Base-by-base conservation (phyloP, 257 asterid genomes). In the Linaria vulgaris region DNA sequence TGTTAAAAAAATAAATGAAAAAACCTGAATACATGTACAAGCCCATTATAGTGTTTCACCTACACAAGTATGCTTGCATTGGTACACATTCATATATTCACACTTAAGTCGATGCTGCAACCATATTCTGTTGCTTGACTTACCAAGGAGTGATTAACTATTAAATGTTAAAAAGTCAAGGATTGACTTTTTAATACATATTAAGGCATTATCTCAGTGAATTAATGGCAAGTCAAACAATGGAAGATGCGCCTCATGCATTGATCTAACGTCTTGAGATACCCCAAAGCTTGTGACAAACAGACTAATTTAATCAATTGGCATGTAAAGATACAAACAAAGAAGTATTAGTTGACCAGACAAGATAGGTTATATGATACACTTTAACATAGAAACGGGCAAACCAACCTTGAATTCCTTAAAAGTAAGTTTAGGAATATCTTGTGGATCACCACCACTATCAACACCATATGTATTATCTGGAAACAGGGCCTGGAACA, bases 371-470 rank as follows among this genome's bases (percentile, higher is more conserved):
- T 45, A 41, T 27, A 46, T 6, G 46, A 41, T n/a, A 50, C 11
- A 22, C 19, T 58, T n/a, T 23, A 56, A 27, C 2, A 9, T 12
- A 2, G 34, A 24, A 41, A 39, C 9, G 1, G 17, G 59, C 48
- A 20, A 68, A 70, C 84, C 45, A 55, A 94, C 99, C 99, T 87
- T 85, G 82, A 94, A 94, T 63, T 94, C 95, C 75, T 81, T 94
- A 76, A 80, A 94, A 47, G 88, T 85, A 23, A 94, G 94, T 70
- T 86, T 87, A 22, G 97, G 96, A 78, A 94, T 94, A 48, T 74
- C 97, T 82, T 76, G 86, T 23, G 99, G 99, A 67, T 94, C 97
- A 56, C 99, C 99, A 17, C 99, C 99, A 78, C 99, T 94, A 70
- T 94, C 99, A 58, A 94, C 99, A 21, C 99, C 97, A 71, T 94